A percentile compares a stretch with the other conserved stretches of the same genome.
Evolutionary conservation across 495 filamentous ascomycete genomes (phyloP).

Genomic region (Penicillium subrubescens): DNA sequence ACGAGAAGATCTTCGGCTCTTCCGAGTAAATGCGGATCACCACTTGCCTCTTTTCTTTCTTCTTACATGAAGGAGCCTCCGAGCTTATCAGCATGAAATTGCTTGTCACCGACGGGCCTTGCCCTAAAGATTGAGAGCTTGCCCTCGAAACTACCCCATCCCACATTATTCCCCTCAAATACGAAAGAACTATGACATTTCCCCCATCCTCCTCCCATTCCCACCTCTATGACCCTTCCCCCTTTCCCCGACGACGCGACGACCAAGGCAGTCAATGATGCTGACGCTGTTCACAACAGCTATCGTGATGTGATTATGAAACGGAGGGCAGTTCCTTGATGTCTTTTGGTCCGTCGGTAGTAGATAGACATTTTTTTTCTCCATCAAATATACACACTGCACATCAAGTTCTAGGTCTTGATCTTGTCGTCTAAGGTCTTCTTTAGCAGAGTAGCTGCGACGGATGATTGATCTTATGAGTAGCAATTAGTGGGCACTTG

Average conservation of each 20-base stretch:
- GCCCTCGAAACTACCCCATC: slow-evolving; percentile 20
- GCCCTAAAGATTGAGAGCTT: slow-evolving; percentile 19
- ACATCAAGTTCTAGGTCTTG: slow-evolving; percentile 15
- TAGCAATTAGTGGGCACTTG: background rate
- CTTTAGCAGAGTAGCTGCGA: background rate
- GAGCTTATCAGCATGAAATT: slow-evolving; percentile 13
- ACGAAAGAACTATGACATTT: slow-evolving; percentile 10
- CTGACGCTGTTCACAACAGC: slow-evolving; percentile 34
- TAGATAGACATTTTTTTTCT: slow-evolving; percentile 43
- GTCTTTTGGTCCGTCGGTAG: slow-evolving; percentile 34
- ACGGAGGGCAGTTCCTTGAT: slow-evolving; percentile 27
- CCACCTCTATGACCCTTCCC: slow-evolving; percentile 14
- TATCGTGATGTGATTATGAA: slow-evolving; percentile 35
- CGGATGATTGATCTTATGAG: background rate
- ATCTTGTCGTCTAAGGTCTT: background rate
- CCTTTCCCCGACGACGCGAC: slow-evolving; percentile 27
- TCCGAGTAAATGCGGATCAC: slow-evolving; percentile 34
- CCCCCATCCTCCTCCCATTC: slow-evolving; percentile 12
- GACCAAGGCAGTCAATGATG: slow-evolving; percentile 33
- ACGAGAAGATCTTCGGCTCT: slow-evolving; percentile 74
- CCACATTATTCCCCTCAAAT: slow-evolving; percentile 16
- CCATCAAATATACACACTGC: slow-evolving; percentile 44
- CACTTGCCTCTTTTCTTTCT: background rate
- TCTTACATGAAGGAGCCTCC: slow-evolving; percentile 3
- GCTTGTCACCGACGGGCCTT: slow-evolving; percentile 13